phyloP scores from a whole-genome alignment of 768 basidiomycete species.

The Tulasnella calospora region DNA sequence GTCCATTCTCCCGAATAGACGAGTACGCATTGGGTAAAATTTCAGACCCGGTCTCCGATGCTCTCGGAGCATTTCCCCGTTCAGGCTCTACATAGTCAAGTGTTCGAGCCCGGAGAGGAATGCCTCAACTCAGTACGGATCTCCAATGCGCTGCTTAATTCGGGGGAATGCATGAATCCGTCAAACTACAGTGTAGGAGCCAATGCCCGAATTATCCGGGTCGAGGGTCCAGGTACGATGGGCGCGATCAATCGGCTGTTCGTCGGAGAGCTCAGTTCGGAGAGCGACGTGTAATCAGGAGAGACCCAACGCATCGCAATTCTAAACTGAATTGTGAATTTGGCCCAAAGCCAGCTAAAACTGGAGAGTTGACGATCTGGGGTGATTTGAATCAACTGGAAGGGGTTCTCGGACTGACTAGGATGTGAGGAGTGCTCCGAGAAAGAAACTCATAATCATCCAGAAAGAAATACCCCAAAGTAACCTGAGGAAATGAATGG shows the following conservation, averaged over 20 bases:
- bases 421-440: too few species aligned
- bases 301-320: not conserved
- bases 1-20: not conserved
- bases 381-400: too few species aligned
- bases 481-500: too few species aligned
- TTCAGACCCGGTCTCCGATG: not conserved
- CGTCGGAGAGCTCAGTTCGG: constrained; percentile 2
- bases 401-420: too few species aligned
- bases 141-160: not conserved
- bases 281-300: not conserved
- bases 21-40: not conserved
- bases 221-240: not conserved
- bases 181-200: too few species aligned
- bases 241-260: not conserved
- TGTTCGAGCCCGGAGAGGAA: not conserved
- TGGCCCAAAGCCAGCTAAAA: too few species aligned
- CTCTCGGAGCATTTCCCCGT: not conserved
- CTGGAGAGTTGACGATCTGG: too few species aligned
- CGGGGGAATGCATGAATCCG: not conserved
- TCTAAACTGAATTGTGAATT: not conserved
- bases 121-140: not conserved
- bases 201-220: not conserved
- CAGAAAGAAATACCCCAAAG: too few species aligned
- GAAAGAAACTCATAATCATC: too few species aligned
- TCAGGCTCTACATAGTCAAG: not conserved